Conservation (phyloP, 148 eudicot genomes). For the Oxyria digyna region DNA sequence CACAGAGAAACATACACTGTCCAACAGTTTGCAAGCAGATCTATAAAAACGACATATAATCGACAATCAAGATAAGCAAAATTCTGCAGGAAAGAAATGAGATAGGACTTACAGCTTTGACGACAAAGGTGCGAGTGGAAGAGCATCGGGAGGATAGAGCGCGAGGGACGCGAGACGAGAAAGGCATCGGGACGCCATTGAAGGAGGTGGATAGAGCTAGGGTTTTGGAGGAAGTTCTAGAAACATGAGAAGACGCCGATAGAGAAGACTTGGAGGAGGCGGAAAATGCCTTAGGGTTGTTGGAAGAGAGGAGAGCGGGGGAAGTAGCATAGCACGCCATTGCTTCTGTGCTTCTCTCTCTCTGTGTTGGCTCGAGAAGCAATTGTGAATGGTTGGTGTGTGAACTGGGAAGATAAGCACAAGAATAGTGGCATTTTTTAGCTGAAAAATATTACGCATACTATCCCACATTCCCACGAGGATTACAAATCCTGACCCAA, state of each 20-base stretch:
- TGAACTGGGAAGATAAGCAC: background rate
- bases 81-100: background rate
- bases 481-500: background rate
- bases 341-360: conserved; percentile 7
- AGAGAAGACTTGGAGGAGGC: background rate
- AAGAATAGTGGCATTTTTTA: background rate
- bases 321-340: conserved; percentile 53
- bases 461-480: background rate
- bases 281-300: conserved; percentile 13
- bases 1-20: background rate
- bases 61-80: background rate
- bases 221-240: conserved; percentile 21
- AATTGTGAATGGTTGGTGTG: background rate
- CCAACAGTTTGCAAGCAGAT: background rate
- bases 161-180: conserved; percentile 18
- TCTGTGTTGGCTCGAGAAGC: background rate
- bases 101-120: conserved; percentile 42
- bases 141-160: conserved; percentile 25
- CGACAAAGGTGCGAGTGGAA: conserved; percentile 27
- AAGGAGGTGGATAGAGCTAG: conserved; percentile 26
- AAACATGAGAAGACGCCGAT: conserved; percentile 13
- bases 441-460: background rate
- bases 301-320: conserved; percentile 27
- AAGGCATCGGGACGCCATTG: conserved; percentile 22
- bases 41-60: background rate